A percentile compares a stretch with the other conserved stretches of the same genome.
These are phyloP conservation scores for Pugionium cornutum DNA, from an alignment of 345 rosid genomes.

Conservation along the genomic window DNA sequence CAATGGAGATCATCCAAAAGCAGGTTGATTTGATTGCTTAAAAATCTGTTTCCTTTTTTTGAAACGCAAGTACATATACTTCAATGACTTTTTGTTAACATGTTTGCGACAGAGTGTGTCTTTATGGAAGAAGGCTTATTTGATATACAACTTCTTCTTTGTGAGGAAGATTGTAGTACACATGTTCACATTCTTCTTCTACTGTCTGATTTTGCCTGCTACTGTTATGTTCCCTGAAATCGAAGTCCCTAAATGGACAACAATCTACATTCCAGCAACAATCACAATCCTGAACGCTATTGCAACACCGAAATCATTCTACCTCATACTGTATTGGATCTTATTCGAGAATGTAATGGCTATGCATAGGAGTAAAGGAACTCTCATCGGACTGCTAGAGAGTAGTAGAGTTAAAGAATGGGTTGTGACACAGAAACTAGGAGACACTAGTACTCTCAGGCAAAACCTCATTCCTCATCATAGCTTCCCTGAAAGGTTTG, in stretches of 20 bases:
- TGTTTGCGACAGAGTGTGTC: slow-evolving; percentile 62
- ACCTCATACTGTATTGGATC: slow-evolving; percentile 59
- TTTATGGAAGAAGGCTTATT: slow-evolving; percentile 76
- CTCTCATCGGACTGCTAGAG: slow-evolving; percentile 81
- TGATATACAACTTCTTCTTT: slow-evolving; percentile 87
- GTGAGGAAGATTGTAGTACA: slow-evolving; percentile 85
- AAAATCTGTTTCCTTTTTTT: background rate
- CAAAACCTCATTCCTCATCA: slow-evolving; percentile 48
- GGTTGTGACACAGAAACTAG: slow-evolving; percentile 88
- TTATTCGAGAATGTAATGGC: slow-evolving; percentile 95
- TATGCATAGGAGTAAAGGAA: slow-evolving; percentile 80
- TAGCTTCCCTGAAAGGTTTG: slow-evolving; percentile 66
- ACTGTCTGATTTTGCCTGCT: slow-evolving; percentile 76
- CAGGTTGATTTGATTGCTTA: slow-evolving; percentile 41
- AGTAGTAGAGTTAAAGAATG: slow-evolving; percentile 89
- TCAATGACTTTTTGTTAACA: background rate
- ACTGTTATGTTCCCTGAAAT: slow-evolving; percentile 87
- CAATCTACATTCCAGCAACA: slow-evolving; percentile 77
- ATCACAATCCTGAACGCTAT: slow-evolving; percentile 80
- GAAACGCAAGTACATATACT: slow-evolving; percentile 3
- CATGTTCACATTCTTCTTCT: slow-evolving; percentile 76
- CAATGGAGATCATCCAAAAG: slow-evolving; percentile 51
- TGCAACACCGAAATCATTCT: slow-evolving; percentile 78
- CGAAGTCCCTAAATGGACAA: slow-evolving; percentile 82
- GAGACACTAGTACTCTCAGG: slow-evolving; percentile 58